Evolutionary conservation across 2,329 filamentous ascomycete genomes (phyloP), one percentile per base, ranked within the genome.

Genomic region (Aspergillus tanneri): DNA sequence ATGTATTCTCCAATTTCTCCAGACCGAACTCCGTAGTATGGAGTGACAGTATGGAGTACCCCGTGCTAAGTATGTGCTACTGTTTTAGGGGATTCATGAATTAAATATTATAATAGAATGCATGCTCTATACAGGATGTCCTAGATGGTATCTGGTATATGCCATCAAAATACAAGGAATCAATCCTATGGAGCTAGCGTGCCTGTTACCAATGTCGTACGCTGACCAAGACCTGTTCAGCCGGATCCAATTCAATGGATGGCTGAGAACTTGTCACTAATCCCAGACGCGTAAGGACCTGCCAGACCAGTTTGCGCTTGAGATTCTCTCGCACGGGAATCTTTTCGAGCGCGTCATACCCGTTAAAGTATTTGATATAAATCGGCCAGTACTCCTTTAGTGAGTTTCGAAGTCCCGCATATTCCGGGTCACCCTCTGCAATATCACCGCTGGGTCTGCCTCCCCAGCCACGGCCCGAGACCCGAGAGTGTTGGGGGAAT

Each of bases 331-430:
- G 80, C n/a, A 93, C 74, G 1, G 87, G 83, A 56, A 99, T 87
- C 59, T 91, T 85, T 72, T 99, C 93, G 50, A 97, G 76, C 2
- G 91, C 84, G 63, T 87, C 85, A 47, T 79, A 81, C 1, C 93
- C 93, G 66, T 97, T 91, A 59, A 97, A 89, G 68, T 96, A 93
- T 67, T 87, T 89, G 60, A 85, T 80, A 59, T 96, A 83, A 36
- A 79, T 75, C 2, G 83, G 81, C 87, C 90, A 95, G 39, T 81
- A 79, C 47, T 82, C 79, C 34, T 81, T 77, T 11, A 88, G 58
- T 1, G 65, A 56, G 8, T 54, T 60, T 22, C 60, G 57, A 9
- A 59, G 53, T 10, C 59, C 65, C 6, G 57, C 56, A 22, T 61
- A 57, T 11, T 62, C 61, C 5, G 46, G 36, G 21, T 66, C 60